Conservation (phyloP, 805 yeast species). For the Myxozyma udenii region DNA sequence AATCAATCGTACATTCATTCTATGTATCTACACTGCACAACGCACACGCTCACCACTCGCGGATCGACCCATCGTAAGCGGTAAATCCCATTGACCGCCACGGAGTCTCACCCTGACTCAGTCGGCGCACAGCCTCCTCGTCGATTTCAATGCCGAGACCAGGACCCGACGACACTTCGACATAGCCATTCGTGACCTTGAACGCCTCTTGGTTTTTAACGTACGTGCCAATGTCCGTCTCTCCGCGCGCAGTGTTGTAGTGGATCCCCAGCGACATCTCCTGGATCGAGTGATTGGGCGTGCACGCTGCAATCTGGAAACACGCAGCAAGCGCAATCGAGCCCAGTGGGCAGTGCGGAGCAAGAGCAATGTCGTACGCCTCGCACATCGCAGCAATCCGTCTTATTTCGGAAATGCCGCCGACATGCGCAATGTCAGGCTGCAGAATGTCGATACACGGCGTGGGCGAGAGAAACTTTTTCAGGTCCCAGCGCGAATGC, state of each 20-base stretch:
- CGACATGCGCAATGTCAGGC: conserved; percentile 36
- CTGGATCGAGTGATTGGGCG: conserved; percentile 33
- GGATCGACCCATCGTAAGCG: conserved; percentile 16
- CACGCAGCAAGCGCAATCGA: conserved; percentile 37
- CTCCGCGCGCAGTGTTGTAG: conserved; percentile 32
- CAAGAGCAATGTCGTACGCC: conserved; percentile 36
- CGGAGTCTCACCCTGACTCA: conserved; percentile 16
- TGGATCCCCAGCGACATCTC: conserved; percentile 36
- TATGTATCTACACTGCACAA: too few relatives aligned
- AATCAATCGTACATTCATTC: too few relatives aligned
- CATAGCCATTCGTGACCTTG: conserved; percentile 32
- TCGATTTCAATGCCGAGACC: conserved; percentile 36
- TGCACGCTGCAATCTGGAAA: conserved; percentile 32
- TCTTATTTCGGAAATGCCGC: conserved; percentile 36
- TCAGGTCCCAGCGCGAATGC: conserved; percentile 33
- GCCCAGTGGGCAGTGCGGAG: conserved; percentile 38
- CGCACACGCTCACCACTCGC: conserved; percentile 22
- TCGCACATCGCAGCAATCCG: conserved; percentile 36
- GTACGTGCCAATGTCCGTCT: conserved; percentile 33
- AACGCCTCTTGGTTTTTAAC: conserved; percentile 32
- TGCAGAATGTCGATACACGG: conserved; percentile 34
- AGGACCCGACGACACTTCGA: conserved; percentile 31
- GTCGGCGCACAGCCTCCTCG: conserved; percentile 15
- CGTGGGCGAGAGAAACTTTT: conserved; percentile 33
- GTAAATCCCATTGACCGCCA: conserved; percentile 24